These are phyloP conservation scores for Saccharomycopsis sp. DNA, from an alignment of 805 yeast genomes.

Conservation along the genomic window DNA sequence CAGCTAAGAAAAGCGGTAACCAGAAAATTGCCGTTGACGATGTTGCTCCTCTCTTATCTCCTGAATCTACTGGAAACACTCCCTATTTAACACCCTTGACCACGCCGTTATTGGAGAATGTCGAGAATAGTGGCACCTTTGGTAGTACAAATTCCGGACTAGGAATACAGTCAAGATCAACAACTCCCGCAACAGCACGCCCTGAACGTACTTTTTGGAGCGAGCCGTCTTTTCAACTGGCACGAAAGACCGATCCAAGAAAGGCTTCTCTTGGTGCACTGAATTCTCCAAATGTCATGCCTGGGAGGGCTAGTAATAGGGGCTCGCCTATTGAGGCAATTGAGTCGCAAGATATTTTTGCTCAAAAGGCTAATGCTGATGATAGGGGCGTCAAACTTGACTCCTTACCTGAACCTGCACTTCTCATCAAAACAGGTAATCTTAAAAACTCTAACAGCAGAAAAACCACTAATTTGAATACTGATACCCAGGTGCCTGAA, in stretches of 20 bases:
- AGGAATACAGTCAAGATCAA: neutral
- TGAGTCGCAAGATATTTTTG: neutral
- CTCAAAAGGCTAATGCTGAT: neutral
- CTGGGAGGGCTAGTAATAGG: neutral
- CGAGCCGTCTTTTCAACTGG: neutral
- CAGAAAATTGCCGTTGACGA: neutral
- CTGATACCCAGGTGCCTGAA: no score
- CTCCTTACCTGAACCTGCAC: neutral
- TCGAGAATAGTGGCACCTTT: neutral
- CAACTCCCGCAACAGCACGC: neutral
- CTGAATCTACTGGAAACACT: slow-evolving; percentile 1
- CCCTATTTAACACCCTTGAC: slow-evolving; percentile 1
- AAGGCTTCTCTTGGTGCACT: neutral
- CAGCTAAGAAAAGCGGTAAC: neutral
- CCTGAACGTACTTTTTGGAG: no score
- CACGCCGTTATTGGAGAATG: neutral
- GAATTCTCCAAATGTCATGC: neutral
- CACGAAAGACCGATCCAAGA: neutral
- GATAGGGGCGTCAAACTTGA: neutral
- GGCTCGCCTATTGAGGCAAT: neutral
- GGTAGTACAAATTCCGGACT: neutral
- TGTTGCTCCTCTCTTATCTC: neutral
- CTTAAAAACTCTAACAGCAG: neutral
- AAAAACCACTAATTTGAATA: no score
- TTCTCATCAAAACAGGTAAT: neutral